These are phyloP conservation scores for Dendrocalamus latiflorus DNA, from an alignment of 202 grass and related monocot genomes.

Conservation along the genomic window DNA sequence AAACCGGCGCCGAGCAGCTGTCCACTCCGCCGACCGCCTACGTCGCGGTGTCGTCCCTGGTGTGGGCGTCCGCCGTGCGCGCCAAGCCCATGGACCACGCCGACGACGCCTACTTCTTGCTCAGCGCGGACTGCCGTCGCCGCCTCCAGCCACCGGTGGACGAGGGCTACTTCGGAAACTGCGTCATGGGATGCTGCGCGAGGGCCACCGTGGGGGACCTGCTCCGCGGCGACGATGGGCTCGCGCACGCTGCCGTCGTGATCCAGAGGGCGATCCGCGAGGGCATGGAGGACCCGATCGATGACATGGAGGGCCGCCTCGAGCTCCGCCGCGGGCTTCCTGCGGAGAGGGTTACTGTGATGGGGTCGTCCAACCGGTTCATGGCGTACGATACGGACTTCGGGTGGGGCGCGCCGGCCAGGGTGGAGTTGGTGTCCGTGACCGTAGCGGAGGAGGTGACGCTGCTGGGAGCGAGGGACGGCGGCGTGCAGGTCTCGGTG, in stretches of 20 bases:
- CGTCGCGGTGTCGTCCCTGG: slow-evolving; percentile 19
- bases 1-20: too few relatives aligned
- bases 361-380: neutral
- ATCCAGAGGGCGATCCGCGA: slow-evolving; percentile 15
- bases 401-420: slow-evolving; percentile 2
- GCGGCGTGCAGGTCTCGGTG: too few relatives aligned
- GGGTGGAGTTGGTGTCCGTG: neutral
- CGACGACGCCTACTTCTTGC: neutral
- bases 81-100: neutral
- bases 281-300: neutral
- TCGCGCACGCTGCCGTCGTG: neutral
- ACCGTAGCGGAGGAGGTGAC: neutral
- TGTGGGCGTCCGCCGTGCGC: slow-evolving; percentile 8
- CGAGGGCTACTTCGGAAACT: slow-evolving; percentile 44
- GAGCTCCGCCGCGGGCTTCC: too few relatives aligned
- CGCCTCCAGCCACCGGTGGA: slow-evolving; percentile 29
- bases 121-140: slow-evolving; percentile 15
- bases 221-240: neutral
- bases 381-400: slow-evolving; percentile 32
- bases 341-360: neutral
- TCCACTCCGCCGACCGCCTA: neutral
- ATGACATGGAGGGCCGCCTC: too few relatives aligned
- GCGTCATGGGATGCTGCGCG: neutral
- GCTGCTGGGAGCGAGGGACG: neutral
- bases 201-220: neutral